Base-by-base conservation (phyloP, 805 yeast species). In the Starmera dryadoides region DNA sequence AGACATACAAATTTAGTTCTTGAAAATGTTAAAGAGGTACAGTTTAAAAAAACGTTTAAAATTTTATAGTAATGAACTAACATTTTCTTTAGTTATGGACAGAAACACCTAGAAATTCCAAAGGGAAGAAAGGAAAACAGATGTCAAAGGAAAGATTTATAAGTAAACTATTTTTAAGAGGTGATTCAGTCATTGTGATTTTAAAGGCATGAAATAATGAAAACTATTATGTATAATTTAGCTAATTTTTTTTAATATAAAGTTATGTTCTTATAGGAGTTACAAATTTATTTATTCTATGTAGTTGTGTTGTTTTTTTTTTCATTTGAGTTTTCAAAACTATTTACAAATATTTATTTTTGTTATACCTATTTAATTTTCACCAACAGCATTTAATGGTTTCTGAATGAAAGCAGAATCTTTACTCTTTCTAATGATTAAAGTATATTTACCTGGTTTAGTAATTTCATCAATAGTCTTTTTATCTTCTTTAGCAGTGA, bases 1-100 rank as follows among this genome's bases (percentile, higher is more conserved):
- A 79, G 96, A 56, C 99, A 93, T 62, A 83, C 96, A 46, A 93
- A 93, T 60, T 77, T 93, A 84, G 81, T 93, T 9, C 66, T 93
- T 43, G 96, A 86, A 54, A 86, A 88, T 52, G 97, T 91, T 28
- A 87, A 85, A 58, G 98, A 93, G 56, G 67, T 83, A 18, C 50
- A 52, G 23, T 21, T 21, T 21, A 21, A 21, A 21, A 21, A n/a
- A n/a, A n/a, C n/a, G n/a, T n/a, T n/a, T n/a, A 21, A 17, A 30
- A 14, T 23, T 5, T 8, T 28, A 23, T 16, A 6, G 17, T 33
- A 16, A 7, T 17, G 43, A 33, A 30, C 44, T 35, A 32, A 30
- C 18, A 38, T 25, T 31, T 6, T n/a, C 9, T 1, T 6, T 41
- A 57, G 62, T 59, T 73, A 56, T 82, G 89, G 89, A 73, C 78